Conservation (phyloP, 768 basidiomycete genomes). For the Lepiota brunneoincarnata region DNA sequence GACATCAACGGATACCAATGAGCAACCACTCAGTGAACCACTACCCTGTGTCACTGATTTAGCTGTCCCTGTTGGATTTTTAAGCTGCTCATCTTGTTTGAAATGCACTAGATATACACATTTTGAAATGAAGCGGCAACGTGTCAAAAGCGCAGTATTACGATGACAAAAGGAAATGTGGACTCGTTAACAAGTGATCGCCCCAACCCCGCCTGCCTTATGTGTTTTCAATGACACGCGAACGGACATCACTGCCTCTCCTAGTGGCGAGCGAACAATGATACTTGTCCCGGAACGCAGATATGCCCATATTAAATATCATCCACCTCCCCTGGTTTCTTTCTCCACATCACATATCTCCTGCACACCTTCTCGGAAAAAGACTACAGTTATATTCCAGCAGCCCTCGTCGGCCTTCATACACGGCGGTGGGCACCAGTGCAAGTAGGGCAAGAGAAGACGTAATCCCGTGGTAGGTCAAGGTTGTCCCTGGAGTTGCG, state of each 20-base stretch:
- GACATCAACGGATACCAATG: slow-evolving; percentile 12
- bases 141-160: background rate
- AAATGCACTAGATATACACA: too few relatives aligned
- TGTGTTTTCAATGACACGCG: background rate
- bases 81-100: background rate
- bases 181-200: background rate
- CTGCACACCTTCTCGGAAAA: slow-evolving; percentile 78
- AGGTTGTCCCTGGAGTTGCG: slow-evolving; percentile 63
- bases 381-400: slow-evolving; percentile 88
- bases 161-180: background rate
- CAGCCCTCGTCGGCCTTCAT: slow-evolving; percentile 68
- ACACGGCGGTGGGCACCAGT: slow-evolving; percentile 69
- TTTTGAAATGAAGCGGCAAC: background rate
- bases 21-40: too few relatives aligned
- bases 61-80: too few relatives aligned
- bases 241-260: too few relatives aligned
- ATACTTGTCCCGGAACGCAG: background rate
- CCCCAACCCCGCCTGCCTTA: background rate
- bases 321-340: slow-evolving; percentile 44
- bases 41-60: too few relatives aligned
- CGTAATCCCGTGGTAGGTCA: slow-evolving; percentile 82
- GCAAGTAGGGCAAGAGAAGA: slow-evolving; percentile 69
- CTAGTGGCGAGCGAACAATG: background rate
- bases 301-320: background rate
- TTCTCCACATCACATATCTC: slow-evolving; percentile 79